phyloP scores from a whole-genome alignment of 805 yeast species.

The Suhomyces xylopsoci region DNA sequence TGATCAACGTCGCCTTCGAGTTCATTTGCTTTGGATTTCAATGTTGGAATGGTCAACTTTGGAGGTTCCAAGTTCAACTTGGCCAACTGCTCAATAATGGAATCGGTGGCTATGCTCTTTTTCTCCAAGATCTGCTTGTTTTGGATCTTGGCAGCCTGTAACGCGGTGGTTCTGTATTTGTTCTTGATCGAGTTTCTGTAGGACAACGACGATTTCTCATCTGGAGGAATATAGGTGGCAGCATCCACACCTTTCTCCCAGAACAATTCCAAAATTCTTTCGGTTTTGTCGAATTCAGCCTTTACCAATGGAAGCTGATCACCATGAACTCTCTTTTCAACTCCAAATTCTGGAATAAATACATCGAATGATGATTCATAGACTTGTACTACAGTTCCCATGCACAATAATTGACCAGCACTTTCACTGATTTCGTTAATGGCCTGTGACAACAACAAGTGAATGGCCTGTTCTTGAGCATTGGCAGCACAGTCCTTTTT shows the following conservation, averaged over 20 bases:
- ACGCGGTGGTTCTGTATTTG: conserved; percentile 67
- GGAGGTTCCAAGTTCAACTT: conserved; percentile 53
- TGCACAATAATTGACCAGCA: conserved; percentile 78
- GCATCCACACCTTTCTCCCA: conserved; percentile 95
- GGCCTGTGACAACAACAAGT: conserved; percentile 77
- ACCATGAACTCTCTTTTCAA: conserved; percentile 94
- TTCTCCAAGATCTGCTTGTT: conserved; percentile 30
- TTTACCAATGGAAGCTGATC: conserved; percentile 90
- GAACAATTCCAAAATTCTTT: conserved; percentile 70
- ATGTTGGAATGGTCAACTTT: conserved; percentile 22
- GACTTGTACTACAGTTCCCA: conserved; percentile 87
- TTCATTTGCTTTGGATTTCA: conserved; percentile 4
- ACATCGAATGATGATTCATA: conserved; percentile 96
- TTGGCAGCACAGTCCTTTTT: conserved; percentile 90
- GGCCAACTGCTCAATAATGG: conserved; percentile 47
- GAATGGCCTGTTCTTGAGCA: conserved; percentile 95
- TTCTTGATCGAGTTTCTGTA: conserved; percentile 77
- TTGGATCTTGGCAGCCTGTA: conserved; percentile 67
- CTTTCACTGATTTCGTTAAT: conserved; percentile 67
- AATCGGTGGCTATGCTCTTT: conserved; percentile 33
- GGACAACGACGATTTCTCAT: conserved; percentile 74
- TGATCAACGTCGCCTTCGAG: not conserved
- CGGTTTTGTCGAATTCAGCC: conserved; percentile 81
- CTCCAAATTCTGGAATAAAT: conserved; percentile 86
- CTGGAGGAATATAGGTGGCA: conserved; percentile 88